Percentiles rank a stretch among this genome's conserved stretches.
Evolutionary conservation across 2,329 filamentous ascomycete species (phyloP).

Genomic region (Ceratocystis harringtonii): DNA sequence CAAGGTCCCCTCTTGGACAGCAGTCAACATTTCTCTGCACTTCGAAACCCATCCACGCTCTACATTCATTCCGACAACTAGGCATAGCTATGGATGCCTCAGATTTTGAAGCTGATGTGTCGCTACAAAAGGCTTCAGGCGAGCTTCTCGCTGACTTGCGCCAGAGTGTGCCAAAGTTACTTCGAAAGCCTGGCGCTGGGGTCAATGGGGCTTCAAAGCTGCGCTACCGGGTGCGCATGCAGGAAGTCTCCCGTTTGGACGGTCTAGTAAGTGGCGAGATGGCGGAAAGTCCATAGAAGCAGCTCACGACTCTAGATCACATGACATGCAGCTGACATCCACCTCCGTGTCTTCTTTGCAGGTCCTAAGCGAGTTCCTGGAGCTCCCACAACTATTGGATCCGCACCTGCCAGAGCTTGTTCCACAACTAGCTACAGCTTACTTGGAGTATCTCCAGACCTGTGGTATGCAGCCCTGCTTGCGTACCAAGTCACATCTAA

Average conservation of each 20-base stretch:
- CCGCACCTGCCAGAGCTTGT: constrained; percentile 63
- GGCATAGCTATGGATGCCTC: constrained; percentile 35
- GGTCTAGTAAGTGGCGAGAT: constrained; percentile 27
- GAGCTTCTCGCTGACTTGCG: constrained; percentile 44
- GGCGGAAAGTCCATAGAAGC: background rate
- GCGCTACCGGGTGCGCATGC: constrained; percentile 35
- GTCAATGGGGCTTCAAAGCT: constrained; percentile 29
- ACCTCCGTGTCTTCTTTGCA: constrained; percentile 19
- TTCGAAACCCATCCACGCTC: too few relatives aligned
- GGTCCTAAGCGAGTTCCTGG: constrained; percentile 77
- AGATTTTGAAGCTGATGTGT: constrained; percentile 45
- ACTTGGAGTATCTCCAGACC: constrained; percentile 48
- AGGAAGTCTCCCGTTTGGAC: constrained; percentile 35
- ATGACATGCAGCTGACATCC: background rate
- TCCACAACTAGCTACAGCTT: constrained; percentile 58
- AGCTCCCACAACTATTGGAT: constrained; percentile 86
- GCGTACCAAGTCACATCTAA: constrained; percentile 26
- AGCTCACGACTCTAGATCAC: constrained; percentile 21
- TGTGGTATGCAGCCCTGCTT: constrained; percentile 26
- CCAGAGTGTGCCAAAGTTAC: constrained; percentile 35
- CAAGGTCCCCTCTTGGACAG: background rate
- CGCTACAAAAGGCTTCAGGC: constrained; percentile 44
- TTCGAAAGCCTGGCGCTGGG: constrained; percentile 33
- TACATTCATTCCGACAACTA: background rate
- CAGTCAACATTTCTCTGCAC: background rate